Percentiles rank a stretch among this genome's conserved stretches.
Evolutionary conservation across 73 alveolate species (phyloP).

Genomic region (Paramecium tetraurelia): DNA sequence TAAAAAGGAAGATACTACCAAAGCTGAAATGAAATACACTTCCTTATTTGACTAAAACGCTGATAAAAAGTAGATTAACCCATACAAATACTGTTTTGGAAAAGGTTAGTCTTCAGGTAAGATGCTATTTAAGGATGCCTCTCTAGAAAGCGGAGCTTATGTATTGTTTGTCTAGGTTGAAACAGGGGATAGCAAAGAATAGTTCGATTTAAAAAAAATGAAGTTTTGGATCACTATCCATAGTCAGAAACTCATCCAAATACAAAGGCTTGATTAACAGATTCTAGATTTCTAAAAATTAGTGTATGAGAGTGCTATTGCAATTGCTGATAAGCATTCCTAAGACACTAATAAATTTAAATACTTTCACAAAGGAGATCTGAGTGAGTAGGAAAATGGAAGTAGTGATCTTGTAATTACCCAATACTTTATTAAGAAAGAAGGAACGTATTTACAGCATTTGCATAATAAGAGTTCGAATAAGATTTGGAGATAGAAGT

Average conservation of each 20-base stretch:
- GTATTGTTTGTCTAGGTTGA: conserved; percentile 28
- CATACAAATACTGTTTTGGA: conserved; percentile 34
- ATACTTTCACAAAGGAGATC: conserved; percentile 29
- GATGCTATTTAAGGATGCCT: background rate
- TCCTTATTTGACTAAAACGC: background rate
- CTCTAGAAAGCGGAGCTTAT: conserved; percentile 35
- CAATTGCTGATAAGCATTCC: background rate
- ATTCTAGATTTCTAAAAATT: background rate
- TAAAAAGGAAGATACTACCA: background rate
- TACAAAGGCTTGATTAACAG: background rate
- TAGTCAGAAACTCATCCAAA: background rate
- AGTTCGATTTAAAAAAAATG: background rate
- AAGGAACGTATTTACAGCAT: conserved; percentile 23
- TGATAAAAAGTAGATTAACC: background rate
- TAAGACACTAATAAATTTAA: background rate
- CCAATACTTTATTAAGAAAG: conserved; percentile 1
- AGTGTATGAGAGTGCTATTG: conserved; percentile 29
- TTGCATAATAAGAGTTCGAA: background rate
- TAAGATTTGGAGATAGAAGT: conserved; percentile 11
- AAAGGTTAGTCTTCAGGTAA: background rate
- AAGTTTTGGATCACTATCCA: conserved; percentile 10
- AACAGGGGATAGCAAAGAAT: background rate
- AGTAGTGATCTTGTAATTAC: conserved; percentile 38
- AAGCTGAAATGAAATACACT: background rate
- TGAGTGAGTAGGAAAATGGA: conserved; percentile 43